Evolutionary conservation across 352 stramenopile species (phyloP).

Genomic region (Globisporangium echinulatum): DNA sequence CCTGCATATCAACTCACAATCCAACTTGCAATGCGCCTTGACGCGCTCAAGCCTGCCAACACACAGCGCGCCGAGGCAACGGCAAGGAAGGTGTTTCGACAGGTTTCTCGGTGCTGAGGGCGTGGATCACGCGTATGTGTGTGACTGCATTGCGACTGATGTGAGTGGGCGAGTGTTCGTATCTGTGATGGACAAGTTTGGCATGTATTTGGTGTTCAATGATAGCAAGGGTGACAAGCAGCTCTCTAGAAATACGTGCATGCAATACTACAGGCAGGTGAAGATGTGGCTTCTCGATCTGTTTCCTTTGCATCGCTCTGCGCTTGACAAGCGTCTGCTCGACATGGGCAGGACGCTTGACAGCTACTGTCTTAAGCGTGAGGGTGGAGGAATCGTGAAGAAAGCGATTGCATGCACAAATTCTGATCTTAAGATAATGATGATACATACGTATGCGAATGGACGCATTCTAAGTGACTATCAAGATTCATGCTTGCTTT

Average conservation of each 20-base stretch:
- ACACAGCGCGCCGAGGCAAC: not conserved
- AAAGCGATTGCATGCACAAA: not conserved
- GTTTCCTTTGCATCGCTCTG: not conserved
- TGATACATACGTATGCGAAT: not conserved
- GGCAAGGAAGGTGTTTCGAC: not conserved
- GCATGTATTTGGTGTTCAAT: not conserved
- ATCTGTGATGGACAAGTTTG: not conserved
- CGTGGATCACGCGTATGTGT: not conserved
- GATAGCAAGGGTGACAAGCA: not conserved
- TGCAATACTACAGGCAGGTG: too few relatives aligned
- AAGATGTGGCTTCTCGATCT: too few relatives aligned
- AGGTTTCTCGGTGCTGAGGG: not conserved
- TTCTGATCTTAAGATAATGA: not conserved
- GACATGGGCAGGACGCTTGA: not conserved
- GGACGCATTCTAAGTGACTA: too few relatives aligned
- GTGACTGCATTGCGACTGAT: not conserved
- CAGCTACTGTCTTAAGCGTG: not conserved
- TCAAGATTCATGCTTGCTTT: not conserved
- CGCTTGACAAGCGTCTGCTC: too few relatives aligned
- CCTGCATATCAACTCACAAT: too few relatives aligned
- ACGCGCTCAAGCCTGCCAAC: not conserved
- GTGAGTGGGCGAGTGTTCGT: not conserved
- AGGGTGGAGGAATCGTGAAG: not conserved
- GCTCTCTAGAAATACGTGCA: too few relatives aligned
- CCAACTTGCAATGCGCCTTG: not conserved